Base-by-base conservation (phyloP, 257 asterid species). In the Pogostemon cablin region DNA sequence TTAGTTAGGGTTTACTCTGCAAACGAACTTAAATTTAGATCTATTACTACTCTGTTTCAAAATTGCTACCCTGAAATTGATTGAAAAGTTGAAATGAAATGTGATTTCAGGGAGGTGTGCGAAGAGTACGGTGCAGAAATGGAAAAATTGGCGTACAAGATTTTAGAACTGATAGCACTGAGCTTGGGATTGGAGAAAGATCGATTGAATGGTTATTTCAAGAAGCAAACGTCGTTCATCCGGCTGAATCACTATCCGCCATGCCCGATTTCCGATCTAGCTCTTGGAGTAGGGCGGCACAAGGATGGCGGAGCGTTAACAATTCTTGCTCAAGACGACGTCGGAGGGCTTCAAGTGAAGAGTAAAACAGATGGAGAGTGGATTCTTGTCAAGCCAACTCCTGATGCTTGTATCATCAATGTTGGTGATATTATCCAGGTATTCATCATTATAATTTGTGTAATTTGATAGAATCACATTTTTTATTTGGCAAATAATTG, bases 321-420 rank as follows among this genome's bases (percentile, higher is more conserved):
- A 4, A 71, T 86, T 65, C 84, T 86, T 6, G 88, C 81, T 32
- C 87, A 83, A 46, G 87, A 86, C 40, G 81, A 81, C 3, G 87
- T 81, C 12, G 91, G 85, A 7, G 91, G 91, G 6, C 83, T 86
- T 37, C 82, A 83, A 49, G 91, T 86, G 63, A 81, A 83, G 80
- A 78, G 91, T 78, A 86, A 86, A 69, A 70, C 78, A 3, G 91
- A 83, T 50, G 91, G 88, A 15, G 84, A 86, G 68, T 86, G 89
- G 91, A 63, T 81, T 60, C 83, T 82, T 52, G 86, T 84, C n/a
- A 69, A 74, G 17, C 87, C 89, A 53, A 71, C 66, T 1, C 84
- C 86, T 6, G 46, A 78, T 56, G 82, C 89, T 8, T 81, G 46
- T 43, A 81, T 84, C 60, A 69, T 80, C 65, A 84, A 84, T 61